phyloP scores from a whole-genome alignment of 208 protist species.

The Crithidia brevicula region DNA sequence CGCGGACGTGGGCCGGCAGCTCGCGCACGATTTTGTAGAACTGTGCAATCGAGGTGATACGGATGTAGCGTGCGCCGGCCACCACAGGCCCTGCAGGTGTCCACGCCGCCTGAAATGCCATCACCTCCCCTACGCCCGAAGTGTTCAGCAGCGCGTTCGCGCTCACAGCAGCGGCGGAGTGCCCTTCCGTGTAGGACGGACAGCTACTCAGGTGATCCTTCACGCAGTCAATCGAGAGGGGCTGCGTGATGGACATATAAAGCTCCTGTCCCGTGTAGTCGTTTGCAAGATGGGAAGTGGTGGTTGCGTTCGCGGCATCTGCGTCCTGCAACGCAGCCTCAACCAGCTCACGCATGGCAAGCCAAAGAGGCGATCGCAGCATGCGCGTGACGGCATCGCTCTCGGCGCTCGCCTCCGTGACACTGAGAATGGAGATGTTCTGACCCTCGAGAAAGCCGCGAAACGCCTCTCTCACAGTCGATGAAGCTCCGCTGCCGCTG shows the following conservation, averaged over 20 bases:
- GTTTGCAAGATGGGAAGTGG: neutral
- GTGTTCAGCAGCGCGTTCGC: neutral
- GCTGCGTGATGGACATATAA: slow-evolving; percentile 50
- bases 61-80: slow-evolving; percentile 37
- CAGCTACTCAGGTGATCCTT: slow-evolving; percentile 21
- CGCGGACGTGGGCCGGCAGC: slow-evolving; percentile 18
- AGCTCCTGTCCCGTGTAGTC: slow-evolving; percentile 7
- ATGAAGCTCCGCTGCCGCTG: slow-evolving; percentile 3
- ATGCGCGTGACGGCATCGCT: slow-evolving; percentile 29
- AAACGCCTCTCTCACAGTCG: slow-evolving; percentile 22
- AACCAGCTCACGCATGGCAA: slow-evolving; percentile 29
- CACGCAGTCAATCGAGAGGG: slow-evolving; percentile 31
- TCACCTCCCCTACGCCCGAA: slow-evolving; percentile 5
- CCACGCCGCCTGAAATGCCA: slow-evolving; percentile 48
- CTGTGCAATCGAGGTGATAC: slow-evolving; percentile 17
- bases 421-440: slow-evolving; percentile 40
- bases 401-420: slow-evolving; percentile 18
- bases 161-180: neutral
- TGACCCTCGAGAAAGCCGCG: slow-evolving; percentile 31
- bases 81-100: slow-evolving; percentile 54
- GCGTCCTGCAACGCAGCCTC: neutral
- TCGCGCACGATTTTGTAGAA: slow-evolving; percentile 26
- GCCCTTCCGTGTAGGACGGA: neutral
- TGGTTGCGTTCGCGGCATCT: neutral
- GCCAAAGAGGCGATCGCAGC: slow-evolving; percentile 39